Base-by-base conservation (phyloP, 2,329 filamentous ascomycete species). In the Aspergillus arachidicola region DNA sequence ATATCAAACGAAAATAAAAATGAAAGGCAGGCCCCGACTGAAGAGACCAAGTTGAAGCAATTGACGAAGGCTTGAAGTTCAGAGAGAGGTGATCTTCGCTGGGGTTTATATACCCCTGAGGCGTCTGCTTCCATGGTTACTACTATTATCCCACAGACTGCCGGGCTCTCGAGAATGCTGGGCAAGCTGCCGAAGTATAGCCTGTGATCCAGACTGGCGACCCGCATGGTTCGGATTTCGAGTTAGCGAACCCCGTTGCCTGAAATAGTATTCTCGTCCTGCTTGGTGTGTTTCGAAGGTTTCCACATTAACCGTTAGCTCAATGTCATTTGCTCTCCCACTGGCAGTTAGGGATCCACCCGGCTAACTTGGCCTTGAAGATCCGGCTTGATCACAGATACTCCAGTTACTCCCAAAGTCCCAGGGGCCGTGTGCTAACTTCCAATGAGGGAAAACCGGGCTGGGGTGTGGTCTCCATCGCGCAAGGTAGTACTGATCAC, bases 31-130 rank as follows among this genome's bases (percentile, higher is more conserved):
- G 46, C 53, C 61, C 62, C 65, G 57, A 65, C 46, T 54, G 53
- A 58, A 65, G 64, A 67, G 63, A 63, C 63, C 54, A 64, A 66
- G 23, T 61, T 61, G 59, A 71, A 71, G 68, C 62, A 65, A 71
- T 63, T 67, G 69, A 73, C 65, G 62, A 61, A 63, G 61, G 58
- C 62, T 69, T 68, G 68, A 66, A 57, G 64, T 59, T 64, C 36
- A 28, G 51, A 66, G 55, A 57, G 64, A 68, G 66, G 69, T 63
- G 72, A 73, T 68, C 68, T 67, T 68, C 66, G 46, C 53, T 48
- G 48, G 66, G 69, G 64, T 72, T 74, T 76, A 76, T 76, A 76
- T 75, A 76, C 70, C 74, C 73, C 75, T 75, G 69, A 69, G 64
- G 48, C 51, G 59, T 64, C 62, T 64, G 21, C 60, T 56, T 57